phyloP scores from a whole-genome alignment of 345 rosid genomes.

The Pistacia vera region DNA sequence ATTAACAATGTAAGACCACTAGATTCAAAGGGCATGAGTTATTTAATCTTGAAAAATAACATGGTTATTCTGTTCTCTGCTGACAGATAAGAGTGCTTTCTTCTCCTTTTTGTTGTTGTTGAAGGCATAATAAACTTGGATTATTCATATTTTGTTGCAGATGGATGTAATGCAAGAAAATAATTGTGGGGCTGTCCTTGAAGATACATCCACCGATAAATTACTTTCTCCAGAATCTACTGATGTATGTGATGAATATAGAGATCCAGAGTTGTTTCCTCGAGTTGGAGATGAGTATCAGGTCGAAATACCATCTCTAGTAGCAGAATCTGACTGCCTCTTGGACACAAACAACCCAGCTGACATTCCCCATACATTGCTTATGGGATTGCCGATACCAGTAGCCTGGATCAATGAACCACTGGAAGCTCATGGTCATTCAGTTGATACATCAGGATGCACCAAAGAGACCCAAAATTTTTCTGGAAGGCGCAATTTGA shows the following conservation, averaged over 20 bases:
- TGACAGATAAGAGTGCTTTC: neutral
- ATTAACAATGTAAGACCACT: neutral
- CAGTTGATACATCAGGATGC: conserved; percentile 20
- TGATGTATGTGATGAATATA: conserved; percentile 31
- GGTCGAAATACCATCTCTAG: conserved; percentile 50
- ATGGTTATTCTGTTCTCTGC: neutral
- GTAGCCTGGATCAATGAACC: conserved; percentile 47
- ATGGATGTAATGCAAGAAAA: conserved; percentile 41
- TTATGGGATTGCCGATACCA: conserved; percentile 52
- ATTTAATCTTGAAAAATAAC: neutral
- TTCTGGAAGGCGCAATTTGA: conserved; percentile 4
- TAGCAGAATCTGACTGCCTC: conserved; percentile 24
- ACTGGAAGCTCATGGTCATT: conserved; percentile 19
- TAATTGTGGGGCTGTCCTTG: conserved; percentile 26
- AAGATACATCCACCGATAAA: conserved; percentile 36
- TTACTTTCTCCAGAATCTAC: conserved; percentile 32
- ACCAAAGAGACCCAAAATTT: neutral
- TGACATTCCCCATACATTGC: conserved; percentile 24
- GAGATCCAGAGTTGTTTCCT: conserved; percentile 54
- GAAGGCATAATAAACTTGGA: neutral
- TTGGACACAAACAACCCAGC: conserved; percentile 12
- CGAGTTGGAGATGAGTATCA: conserved; percentile 60
- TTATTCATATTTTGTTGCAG: conserved; percentile 25
- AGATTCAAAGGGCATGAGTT: neutral
- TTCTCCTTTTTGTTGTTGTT: neutral